Evolutionary conservation across 2,329 filamentous ascomycete species (phyloP).

Genomic region (Fusarium armeniacum): DNA sequence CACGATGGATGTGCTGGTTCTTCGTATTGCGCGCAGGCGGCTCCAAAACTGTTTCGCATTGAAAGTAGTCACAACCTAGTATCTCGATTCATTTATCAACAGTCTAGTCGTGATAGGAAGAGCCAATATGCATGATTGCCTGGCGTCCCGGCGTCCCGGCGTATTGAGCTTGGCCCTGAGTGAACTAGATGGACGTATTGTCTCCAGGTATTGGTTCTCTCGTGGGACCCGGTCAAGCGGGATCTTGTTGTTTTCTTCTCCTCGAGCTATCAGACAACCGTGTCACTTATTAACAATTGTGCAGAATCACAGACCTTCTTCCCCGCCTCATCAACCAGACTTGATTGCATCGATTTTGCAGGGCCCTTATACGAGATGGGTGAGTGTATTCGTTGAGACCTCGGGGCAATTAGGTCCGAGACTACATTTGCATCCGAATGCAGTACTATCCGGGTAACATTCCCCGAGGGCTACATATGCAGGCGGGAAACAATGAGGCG

Average conservation of each 20-base stretch:
- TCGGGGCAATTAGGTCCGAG: slow-evolving; percentile 13
- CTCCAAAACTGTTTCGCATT: neutral
- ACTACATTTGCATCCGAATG: slow-evolving; percentile 12
- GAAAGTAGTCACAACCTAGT: neutral
- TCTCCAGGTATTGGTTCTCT: neutral
- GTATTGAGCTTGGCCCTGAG: neutral
- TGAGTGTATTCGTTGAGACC: neutral
- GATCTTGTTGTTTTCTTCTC: neutral
- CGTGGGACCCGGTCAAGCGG: neutral
- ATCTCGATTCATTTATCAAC: neutral
- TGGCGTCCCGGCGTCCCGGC: neutral
- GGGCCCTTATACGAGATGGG: slow-evolving; percentile 10
- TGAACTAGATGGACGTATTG: neutral
- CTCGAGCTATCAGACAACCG: neutral
- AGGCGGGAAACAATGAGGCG: neutral
- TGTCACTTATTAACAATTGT: slow-evolving; percentile 1
- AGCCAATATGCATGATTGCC: neutral
- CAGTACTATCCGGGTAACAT: slow-evolving; percentile 3
- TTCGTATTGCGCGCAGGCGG: neutral
- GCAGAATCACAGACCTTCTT: slow-evolving; percentile 18
- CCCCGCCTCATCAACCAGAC: neutral
- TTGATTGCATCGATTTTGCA: neutral
- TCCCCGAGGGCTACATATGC: neutral
- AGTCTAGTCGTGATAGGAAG: neutral
- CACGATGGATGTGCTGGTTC: neutral